Evolutionary conservation across 2,329 filamentous ascomycete genomes (phyloP), one percentile per base, ranked within the genome.

Genomic region (Neodidymelliopsis sp.): DNA sequence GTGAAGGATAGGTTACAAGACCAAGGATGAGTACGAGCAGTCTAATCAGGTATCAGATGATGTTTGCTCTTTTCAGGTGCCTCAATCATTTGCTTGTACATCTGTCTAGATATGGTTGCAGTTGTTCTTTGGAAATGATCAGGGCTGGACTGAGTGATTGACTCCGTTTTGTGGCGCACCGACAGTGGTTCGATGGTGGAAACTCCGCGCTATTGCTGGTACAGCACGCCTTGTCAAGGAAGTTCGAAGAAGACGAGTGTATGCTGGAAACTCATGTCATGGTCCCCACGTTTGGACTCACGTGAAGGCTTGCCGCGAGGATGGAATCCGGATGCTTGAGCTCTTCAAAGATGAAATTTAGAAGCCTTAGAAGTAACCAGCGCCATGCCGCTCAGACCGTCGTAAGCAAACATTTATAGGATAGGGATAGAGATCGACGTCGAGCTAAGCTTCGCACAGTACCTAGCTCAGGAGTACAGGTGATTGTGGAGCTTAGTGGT

Each of bases 31-130:
- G 15, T 41, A 19, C 13, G 37, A 37, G 23, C 20, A 19, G 18
- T 20, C 6, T 5, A n/a, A 34, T 16, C 6, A 12, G 5, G 13
- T 34, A 19, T 6, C 7, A 10, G 10, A 34, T 16, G 30, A n/a
- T 34, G 6, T 28, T 49, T 35, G 41, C 54, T 53, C 48, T 41
- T 55, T 49, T 44, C 39, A n/a, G 33, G 47, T 16, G 10, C 19
- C 29, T 13, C 22, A 27, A 4, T 34, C 39, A 35, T 15, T 45
- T n/a, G 30, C 24, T 50, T 44, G 34, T 11, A 8, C 4, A 29
- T n/a, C 10, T 45, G 38, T 42, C 35, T 25, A 45, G 35, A 31
- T 25, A 8, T 27, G 4, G 12, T 3, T 19, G 19, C 16, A 41
- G 27, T 18, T 7, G 13, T 6, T 9, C 11, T 12, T 22, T 19